Percentiles rank a stretch among this genome's conserved stretches.
phyloP scores from a whole-genome alignment of 768 basidiomycete species.

The Cystobasidium ongulense region DNA sequence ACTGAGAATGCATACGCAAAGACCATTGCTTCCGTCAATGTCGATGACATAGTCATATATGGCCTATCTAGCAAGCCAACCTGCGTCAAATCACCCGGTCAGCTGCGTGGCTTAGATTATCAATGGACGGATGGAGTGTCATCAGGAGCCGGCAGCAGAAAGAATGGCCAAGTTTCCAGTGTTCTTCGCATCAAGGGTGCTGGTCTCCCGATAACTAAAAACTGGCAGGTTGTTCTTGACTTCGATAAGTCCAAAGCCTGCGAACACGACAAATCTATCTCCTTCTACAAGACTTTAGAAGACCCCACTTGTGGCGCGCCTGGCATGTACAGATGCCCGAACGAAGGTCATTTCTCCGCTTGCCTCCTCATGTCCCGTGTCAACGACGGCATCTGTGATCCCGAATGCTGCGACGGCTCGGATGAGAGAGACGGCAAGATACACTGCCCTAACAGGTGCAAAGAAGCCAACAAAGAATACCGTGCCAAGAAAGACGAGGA shows the following conservation, averaged over 20 bases:
- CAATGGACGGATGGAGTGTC: conserved; percentile 58
- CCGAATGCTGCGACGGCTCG: conserved; percentile 89
- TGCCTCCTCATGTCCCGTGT: conserved; percentile 72
- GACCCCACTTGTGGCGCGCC: conserved; percentile 32
- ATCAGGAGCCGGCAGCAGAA: conserved; percentile 45
- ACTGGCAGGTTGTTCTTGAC: conserved; percentile 47
- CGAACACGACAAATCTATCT: conserved; percentile 9
- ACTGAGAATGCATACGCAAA: conserved; percentile 61
- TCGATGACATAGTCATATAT: conserved; percentile 72
- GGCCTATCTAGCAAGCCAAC: conserved; percentile 61
- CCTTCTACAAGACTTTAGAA: conserved; percentile 31
- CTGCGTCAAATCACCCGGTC: conserved; percentile 50
- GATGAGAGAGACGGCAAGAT: conserved; percentile 66
- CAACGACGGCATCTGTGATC: conserved; percentile 86
- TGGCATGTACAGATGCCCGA: conserved; percentile 66
- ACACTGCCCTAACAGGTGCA: conserved; percentile 69
- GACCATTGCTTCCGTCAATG: conserved; percentile 59
- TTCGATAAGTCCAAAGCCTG: conserved; percentile 34
- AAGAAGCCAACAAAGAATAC: conserved; percentile 63
- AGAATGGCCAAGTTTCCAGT: conserved; percentile 50
- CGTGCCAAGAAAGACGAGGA: conserved; percentile 64
- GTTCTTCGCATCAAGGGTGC: conserved; percentile 57
- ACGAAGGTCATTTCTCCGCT: conserved; percentile 77
- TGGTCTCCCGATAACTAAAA: conserved; percentile 42
- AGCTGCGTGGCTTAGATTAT: conserved; percentile 57